These are phyloP conservation scores for Hordeum pubiflorum DNA, from an alignment of 202 grass and related monocot genomes.

Conservation along the genomic window DNA sequence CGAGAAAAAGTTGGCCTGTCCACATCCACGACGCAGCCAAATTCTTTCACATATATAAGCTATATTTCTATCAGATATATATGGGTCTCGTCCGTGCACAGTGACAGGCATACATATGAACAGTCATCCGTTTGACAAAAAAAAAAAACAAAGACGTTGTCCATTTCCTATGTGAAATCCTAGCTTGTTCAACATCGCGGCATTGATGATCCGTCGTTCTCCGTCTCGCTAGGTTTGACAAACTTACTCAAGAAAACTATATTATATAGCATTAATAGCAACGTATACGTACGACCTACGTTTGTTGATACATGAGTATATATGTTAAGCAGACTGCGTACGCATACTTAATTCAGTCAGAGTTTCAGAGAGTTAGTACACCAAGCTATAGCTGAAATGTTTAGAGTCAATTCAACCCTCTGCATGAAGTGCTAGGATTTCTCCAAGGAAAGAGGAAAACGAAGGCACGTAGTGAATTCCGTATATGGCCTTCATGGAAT, in stretches of 20 bases:
- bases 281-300: neutral
- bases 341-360: neutral
- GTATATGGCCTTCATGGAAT: neutral
- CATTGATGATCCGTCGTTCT: constrained; percentile 29
- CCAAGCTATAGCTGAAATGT: neutral
- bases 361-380: neutral
- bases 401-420: constrained; percentile 37
- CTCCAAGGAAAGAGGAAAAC: constrained; percentile 32
- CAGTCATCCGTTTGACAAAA: constrained; percentile 43
- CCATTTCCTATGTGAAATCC: constrained; percentile 16
- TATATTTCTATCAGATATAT: neutral
- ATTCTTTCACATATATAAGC: neutral
- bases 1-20: constrained; percentile 28
- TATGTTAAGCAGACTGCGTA: neutral
- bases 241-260: constrained; percentile 10
- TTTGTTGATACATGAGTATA: neutral
- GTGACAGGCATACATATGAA: neutral
- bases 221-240: constrained; percentile 26
- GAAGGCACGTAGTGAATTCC: neutral
- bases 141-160: neutral
- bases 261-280: neutral
- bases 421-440: constrained; percentile 1
- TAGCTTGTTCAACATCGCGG: constrained; percentile 23
- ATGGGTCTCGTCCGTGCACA: constrained; percentile 12
- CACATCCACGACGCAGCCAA: constrained; percentile 21